Base-by-base conservation (phyloP, 768 basidiomycete species). In the Candolleomyces aberdarensis region DNA sequence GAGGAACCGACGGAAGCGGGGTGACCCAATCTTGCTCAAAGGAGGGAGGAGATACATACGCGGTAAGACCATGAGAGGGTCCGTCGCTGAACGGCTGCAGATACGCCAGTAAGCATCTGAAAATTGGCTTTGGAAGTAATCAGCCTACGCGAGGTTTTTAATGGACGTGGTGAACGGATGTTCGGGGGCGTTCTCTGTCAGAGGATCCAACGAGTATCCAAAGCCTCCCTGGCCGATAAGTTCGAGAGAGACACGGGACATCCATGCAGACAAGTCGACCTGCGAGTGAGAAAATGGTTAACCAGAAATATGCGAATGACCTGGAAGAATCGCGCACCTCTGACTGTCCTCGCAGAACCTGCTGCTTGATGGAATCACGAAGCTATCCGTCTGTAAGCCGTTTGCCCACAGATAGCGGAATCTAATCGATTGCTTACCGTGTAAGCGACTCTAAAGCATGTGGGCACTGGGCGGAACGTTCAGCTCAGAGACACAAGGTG, bases 141-240 rank as follows among this genome's bases (percentile, higher is more conserved):
- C 43, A 31, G 61, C 73, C 19, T 54, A 76, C 75, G 68, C 58
- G 19, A 78, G 62, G 46, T 64, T 56, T 60, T 76, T 74, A 14
- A 70, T 64, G 9, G 74, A 69, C 31, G 44, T 32, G 22, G 64
- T 66, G 53, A 75, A 79, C 32, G 67, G 74, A 66, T 71, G 72
- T 4, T 61, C 60, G 3, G 47, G 57, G 13, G 50, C 59, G 4
- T 74, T 72, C 29, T 72, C 72, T 17, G 63, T 65, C 13, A 82
- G 68, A 0, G 71, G 54, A 57, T 79, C 77, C 44, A 78, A 77
- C 14, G 73, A 76, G 50, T 72, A 71, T 17, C 77, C 77, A 17
- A 83, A 69, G 1, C 80, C 80, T 26, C 75, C 76, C 67, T 80
- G 79, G 11, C 79, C 79, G 39, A 83, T 75, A 51, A 81, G 70